A percentile compares a stretch with the other conserved stretches of the same genome.
These are phyloP conservation scores for Helianthus tuberosus DNA, from an alignment of 129 eudicot genomes.

Conservation along the genomic window DNA sequence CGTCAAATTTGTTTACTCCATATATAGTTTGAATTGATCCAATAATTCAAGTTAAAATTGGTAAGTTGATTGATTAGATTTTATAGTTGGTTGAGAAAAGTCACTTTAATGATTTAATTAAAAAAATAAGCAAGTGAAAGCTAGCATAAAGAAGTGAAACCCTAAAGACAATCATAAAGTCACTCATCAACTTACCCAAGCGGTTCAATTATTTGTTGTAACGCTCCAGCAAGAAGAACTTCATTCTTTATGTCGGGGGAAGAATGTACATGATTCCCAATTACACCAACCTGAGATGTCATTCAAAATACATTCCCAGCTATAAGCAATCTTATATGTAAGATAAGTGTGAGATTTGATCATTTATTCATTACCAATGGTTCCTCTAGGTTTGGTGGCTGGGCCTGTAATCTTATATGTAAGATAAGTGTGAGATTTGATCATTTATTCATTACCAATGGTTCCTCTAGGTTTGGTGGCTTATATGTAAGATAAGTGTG, in stretches of 20 bases:
- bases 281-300: constrained; percentile 62
- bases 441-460: no score
- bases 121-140: neutral
- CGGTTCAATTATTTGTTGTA: no score
- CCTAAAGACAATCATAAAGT: neutral
- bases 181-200: no score
- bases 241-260: no score
- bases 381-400: no score
- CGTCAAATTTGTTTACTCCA: neutral
- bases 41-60: neutral
- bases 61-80: neutral
- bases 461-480: no score
- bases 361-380: constrained; percentile 15
- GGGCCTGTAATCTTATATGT: no score
- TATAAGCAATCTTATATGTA: no score
- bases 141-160: no score
- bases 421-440: no score
- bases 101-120: neutral
- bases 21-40: neutral
- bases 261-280: constrained; percentile 61
- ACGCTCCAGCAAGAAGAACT: constrained; percentile 67
- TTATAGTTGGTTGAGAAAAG: neutral
- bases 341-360: constrained; percentile 17
- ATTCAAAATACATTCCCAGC: constrained; percentile 22
- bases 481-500: no score